Conservation (phyloP, 2,329 filamentous ascomycete genomes). For the Lithohypha guttulata region DNA sequence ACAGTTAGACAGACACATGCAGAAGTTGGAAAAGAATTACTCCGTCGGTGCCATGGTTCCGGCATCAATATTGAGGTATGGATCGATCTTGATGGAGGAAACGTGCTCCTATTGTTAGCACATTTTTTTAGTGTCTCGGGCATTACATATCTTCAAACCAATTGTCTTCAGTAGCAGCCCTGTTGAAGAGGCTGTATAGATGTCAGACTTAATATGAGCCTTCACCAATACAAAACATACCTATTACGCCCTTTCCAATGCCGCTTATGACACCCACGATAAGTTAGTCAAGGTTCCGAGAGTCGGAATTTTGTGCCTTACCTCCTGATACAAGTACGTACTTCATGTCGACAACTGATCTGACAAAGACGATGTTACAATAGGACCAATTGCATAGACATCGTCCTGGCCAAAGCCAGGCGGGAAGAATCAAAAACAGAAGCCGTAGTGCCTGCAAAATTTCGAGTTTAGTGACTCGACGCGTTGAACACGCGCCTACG, state of each 20-base stretch:
- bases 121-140: slow-evolving; percentile 4
- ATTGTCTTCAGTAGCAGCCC: slow-evolving; percentile 69
- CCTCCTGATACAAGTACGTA: slow-evolving; percentile 73
- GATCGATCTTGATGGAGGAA: slow-evolving; percentile 59
- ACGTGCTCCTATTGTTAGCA: slow-evolving; percentile 37
- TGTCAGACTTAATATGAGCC: not conserved
- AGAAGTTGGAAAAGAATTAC: slow-evolving; percentile 29
- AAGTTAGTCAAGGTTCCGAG: slow-evolving; percentile 10
- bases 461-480: not conserved
- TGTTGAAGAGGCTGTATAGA: slow-evolving; percentile 51
- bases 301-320: slow-evolving; percentile 31
- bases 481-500: slow-evolving; percentile 1
- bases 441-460: not conserved
- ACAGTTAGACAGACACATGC: slow-evolving; percentile 11
- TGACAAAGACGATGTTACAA: slow-evolving; percentile 3
- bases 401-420: slow-evolving; percentile 20
- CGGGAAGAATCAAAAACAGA: slow-evolving; percentile 17
- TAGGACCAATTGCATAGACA: slow-evolving; percentile 4
- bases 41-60: slow-evolving; percentile 59
- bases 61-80: slow-evolving; percentile 70
- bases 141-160: slow-evolving; percentile 59
- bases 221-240: slow-evolving; percentile 32
- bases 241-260: slow-evolving; percentile 55
- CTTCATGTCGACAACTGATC: slow-evolving; percentile 46
- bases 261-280: slow-evolving; percentile 37